Percentiles rank a stretch among this genome's conserved stretches.
phyloP scores from a whole-genome alignment of 768 basidiomycete genomes.

The Coprinopsis marcescibilis region DNA sequence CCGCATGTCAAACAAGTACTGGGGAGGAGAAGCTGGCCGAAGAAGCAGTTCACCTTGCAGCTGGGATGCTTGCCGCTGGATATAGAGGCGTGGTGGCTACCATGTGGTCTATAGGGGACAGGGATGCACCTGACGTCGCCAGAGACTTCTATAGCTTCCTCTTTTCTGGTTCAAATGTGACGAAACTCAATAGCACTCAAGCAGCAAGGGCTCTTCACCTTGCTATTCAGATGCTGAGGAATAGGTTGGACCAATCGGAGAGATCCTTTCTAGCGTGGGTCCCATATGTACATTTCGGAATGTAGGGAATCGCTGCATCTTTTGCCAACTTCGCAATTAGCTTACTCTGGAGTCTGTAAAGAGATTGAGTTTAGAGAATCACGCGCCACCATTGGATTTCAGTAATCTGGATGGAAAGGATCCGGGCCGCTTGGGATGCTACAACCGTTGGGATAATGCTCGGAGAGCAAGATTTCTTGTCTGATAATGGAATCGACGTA shows the following conservation, averaged over 20 bases:
- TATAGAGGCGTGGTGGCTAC: slow-evolving; percentile 11
- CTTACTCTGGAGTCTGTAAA: no score
- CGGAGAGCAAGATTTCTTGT: no score
- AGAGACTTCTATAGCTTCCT: slow-evolving; percentile 7
- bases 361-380: no score
- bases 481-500: no score
- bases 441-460: no score
- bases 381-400: no score
- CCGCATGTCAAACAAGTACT: slow-evolving; percentile 11
- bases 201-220: slow-evolving; percentile 5
- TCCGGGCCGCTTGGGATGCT: no score
- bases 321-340: no score
- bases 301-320: no score
- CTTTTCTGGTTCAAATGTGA: not conserved
- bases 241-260: not conserved
- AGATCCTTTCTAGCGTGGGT: not conserved
- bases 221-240: slow-evolving; percentile 2
- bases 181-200: not conserved
- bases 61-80: slow-evolving; percentile 11
- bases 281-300: slow-evolving; percentile 1
- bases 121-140: slow-evolving; percentile 4
- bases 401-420: no score
- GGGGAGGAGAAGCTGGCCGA: slow-evolving; percentile 5
- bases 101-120: slow-evolving; percentile 12
- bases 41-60: slow-evolving; percentile 11